Base-by-base conservation (phyloP, 140 eudicot species). In the Anethum foeniculum region DNA sequence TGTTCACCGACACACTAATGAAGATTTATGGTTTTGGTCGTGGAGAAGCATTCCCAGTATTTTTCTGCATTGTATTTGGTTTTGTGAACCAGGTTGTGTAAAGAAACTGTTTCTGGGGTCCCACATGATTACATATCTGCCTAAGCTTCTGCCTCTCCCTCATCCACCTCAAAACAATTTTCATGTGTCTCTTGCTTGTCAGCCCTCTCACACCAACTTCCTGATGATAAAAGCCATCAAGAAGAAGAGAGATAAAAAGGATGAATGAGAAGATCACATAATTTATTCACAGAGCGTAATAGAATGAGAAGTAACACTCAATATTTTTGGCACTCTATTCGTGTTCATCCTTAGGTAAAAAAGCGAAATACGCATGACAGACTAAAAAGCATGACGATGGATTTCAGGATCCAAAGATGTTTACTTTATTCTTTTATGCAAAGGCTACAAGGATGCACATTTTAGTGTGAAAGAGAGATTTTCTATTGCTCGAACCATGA, bases 71-170 rank as follows among this genome's bases (percentile, higher is more conserved):
- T 64, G 86, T 76, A 44, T 80, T 81, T 23, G 93, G 86, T 71
- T 90, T 87, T 27, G 90, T 87, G 90, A 92, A 95, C 99, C 97
- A 95, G 41, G 99, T 92, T 6, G 97, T 90, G 85, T 95, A 95
- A 34, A 95, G 85, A 84, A 92, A 92, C 80, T 92, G 96, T 86
- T 95, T 95, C 82, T 85, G 81, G 54, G 95, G 90, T 39, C 99
- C 99, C n/a, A 87, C 90, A 78, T 92, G 97, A 90, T 89, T 92
- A 91, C 99, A 95, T 78, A 95, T 85, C 77, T 86, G 93, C 85
- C 85, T 92, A 38, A 95, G 89, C 81, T 92, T 92, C 85, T 95
- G 99, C 78, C 99, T 88, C 87, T 94, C 96, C 82, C 91, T 90
- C 99, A 95, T 92, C 99, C 99, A 92, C 86, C 93, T 89, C 84